phyloP scores from a whole-genome alignment of 352 stramenopile genomes.

The Globisporangium polare region DNA sequence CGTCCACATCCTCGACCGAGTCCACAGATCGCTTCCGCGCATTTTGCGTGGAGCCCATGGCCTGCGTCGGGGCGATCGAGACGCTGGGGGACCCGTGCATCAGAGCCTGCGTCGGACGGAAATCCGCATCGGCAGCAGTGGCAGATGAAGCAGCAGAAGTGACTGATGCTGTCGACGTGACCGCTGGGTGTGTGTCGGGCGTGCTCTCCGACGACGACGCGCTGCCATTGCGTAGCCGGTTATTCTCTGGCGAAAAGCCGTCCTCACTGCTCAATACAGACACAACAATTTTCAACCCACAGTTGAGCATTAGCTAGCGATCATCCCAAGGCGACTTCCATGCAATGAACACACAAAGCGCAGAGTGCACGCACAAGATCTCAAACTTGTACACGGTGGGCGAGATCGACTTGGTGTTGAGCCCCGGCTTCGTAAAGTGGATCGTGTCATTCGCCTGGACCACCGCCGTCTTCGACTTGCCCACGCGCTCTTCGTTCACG shows the following conservation, averaged over 20 bases:
- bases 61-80: not conserved
- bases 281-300: not conserved
- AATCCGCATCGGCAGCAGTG: not conserved
- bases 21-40: not conserved
- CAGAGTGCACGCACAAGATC: slow-evolving; percentile 38
- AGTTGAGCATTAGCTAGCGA: not conserved
- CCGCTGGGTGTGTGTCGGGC: not conserved
- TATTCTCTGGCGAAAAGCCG: slow-evolving; percentile 3
- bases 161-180: not conserved
- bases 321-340: not conserved
- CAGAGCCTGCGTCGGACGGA: not conserved
- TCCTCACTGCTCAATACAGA: not conserved
- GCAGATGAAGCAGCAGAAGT: not conserved
- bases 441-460: slow-evolving; percentile 47
- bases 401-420: slow-evolving; percentile 20
- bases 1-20: not conserved
- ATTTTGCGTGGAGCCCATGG: not conserved
- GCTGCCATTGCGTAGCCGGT: slow-evolving; percentile 3
- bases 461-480: slow-evolving; percentile 27
- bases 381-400: slow-evolving; percentile 67
- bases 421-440: slow-evolving; percentile 66
- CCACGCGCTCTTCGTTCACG: slow-evolving; percentile 57
- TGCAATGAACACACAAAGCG: not conserved
- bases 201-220: not conserved
- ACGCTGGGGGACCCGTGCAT: not conserved